Base-by-base conservation (phyloP, 495 filamentous ascomycete species). In the Talaromyces borbonicus region DNA sequence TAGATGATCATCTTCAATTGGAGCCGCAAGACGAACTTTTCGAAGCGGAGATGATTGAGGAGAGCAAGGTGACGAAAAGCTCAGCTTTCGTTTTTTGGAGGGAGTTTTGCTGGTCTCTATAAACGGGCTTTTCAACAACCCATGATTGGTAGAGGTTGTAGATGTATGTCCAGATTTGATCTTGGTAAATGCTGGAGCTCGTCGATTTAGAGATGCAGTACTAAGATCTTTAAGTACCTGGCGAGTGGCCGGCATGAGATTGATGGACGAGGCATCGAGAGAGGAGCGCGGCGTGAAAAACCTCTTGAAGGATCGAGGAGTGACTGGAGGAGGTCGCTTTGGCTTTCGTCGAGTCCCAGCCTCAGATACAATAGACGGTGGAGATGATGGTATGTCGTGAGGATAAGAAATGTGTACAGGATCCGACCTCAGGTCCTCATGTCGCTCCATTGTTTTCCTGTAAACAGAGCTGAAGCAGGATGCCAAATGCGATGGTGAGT, bases 211-310 rank as follows among this genome's bases (percentile, higher is more conserved):
- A 12, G 68, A 73, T 4, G 79, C 74, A 22, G 72, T 73, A 11
- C 77, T 85, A 39, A 94, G 81, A 36, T 87, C 81, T 42, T 72
- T 71, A 40, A 95, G 71, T 37, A 83, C 77, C 54, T 77, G 72
- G 51, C 83, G 69, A 51, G 72, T 75, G 12, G 77, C 69, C 52
- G 67, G 75, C 51, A 75, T 63, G 48, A 63, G 53, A 68, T 66
- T 63, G 47, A 51, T 60, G n/a, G 56, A 52, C 46, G 52, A 54
- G 49, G 53, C 55, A 49, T 72, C 54, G 29, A 71, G 58, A 44
- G 67, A 52, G 23, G 64, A 68, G 4, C 73, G 74, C 40, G 89
- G 89, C 11, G 85, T 90, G 56, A 94, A 95, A 67, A 95, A 95
- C 23, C 79, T 72, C 31, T 65, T 78, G 55, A 94, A 94, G 43